These are phyloP conservation scores for Mrakia frigida DNA, from an alignment of 768 basidiomycete genomes.

Conservation along the genomic window DNA sequence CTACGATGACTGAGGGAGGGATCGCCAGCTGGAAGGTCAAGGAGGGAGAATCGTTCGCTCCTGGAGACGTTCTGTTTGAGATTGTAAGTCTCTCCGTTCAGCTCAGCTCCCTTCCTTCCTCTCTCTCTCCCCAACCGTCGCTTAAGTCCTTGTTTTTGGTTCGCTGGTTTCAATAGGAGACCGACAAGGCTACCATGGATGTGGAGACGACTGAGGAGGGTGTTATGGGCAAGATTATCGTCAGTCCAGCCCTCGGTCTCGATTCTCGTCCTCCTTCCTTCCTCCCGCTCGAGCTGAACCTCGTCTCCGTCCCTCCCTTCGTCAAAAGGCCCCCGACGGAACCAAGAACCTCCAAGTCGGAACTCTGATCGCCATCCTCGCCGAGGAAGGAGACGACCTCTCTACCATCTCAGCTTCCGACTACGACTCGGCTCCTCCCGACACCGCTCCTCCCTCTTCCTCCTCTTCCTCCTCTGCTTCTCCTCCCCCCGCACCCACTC, in stretches of 20 bases:
- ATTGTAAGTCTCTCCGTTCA: constrained; percentile 61
- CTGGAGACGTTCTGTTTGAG: constrained; percentile 83
- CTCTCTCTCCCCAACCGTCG: not conserved
- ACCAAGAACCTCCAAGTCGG: constrained; percentile 81
- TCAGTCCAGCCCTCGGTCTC: constrained; percentile 30
- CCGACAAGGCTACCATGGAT: constrained; percentile 47
- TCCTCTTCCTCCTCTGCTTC: not conserved
- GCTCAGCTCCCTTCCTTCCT: not conserved
- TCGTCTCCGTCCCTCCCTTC: not conserved
- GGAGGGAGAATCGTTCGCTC: constrained; percentile 69
- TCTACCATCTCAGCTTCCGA: constrained; percentile 61
- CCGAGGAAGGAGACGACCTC: constrained; percentile 94
- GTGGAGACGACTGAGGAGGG: constrained; percentile 47
- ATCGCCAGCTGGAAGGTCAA: constrained; percentile 85
- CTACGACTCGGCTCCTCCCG: constrained; percentile 32
- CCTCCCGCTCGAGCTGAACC: not conserved
- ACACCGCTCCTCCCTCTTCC: not conserved
- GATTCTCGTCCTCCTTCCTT: not conserved
- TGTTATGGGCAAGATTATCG: constrained; percentile 46
- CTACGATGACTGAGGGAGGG: constrained; percentile 93
- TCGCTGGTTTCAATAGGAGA: constrained; percentile 33
- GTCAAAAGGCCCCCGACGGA: constrained; percentile 63
- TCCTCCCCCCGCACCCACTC: not conserved
- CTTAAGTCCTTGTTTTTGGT: not conserved
- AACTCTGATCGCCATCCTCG: constrained; percentile 80